Percentiles rank a stretch among this genome's conserved stretches.
Evolutionary conservation across 78 protist genomes (phyloP).

Genomic region (Guillardia theta): DNA sequence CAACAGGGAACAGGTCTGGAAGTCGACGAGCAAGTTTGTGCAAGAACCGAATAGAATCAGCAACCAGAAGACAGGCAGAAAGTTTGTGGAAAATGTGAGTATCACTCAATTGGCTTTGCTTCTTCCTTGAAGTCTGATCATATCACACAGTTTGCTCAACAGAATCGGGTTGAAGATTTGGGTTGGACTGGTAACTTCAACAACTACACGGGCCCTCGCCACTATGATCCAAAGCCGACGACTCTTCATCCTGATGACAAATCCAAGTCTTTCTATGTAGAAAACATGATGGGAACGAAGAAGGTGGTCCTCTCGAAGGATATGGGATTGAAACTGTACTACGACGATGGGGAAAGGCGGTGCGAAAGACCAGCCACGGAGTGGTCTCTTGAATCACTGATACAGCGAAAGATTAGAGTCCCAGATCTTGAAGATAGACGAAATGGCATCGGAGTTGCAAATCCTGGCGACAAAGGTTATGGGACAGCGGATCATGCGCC

Average conservation of each 20-base stretch:
- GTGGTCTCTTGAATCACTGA: background rate
- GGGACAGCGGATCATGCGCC: conserved; percentile 16
- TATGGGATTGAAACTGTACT: background rate
- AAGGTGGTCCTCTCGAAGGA: background rate
- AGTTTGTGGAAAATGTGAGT: background rate
- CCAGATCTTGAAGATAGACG: background rate
- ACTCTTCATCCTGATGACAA: background rate
- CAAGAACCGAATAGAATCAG: background rate
- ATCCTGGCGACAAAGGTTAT: conserved; percentile 29
- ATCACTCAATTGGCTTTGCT: background rate
- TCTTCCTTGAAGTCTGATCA: background rate
- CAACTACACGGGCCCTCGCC: background rate
- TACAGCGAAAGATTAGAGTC: background rate
- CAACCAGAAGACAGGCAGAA: background rate
- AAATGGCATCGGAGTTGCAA: background rate
- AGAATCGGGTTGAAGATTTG: background rate
- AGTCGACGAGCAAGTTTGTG: background rate
- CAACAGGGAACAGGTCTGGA: background rate
- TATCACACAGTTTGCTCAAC: background rate
- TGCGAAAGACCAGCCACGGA: background rate
- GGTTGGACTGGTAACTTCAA: background rate
- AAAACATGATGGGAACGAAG: background rate
- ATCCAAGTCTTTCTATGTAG: background rate
- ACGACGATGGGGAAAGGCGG: background rate
- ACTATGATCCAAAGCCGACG: background rate